phyloP scores from a whole-genome alignment of 2,329 filamentous ascomycete genomes.

The Xylaria polymorpha region DNA sequence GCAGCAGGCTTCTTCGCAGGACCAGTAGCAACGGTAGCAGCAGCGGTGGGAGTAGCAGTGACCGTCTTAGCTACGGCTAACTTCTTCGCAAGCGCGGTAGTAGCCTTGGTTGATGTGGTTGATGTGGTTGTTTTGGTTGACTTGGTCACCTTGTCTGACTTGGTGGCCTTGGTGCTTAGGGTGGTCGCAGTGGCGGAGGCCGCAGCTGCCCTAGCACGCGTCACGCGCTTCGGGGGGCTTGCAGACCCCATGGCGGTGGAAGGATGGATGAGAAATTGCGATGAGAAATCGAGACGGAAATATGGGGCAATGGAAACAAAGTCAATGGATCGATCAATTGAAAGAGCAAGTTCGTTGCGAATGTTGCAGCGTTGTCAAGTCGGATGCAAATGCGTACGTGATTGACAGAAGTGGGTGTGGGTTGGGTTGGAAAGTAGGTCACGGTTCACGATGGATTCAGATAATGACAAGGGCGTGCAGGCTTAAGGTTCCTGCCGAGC shows the following conservation, averaged over 20 bases:
- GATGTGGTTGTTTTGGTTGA: constrained; percentile 50
- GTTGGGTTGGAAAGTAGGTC: constrained; percentile 8
- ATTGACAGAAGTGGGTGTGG: constrained; percentile 23
- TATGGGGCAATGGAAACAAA: not conserved
- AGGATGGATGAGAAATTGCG: constrained; percentile 20
- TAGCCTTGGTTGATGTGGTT: constrained; percentile 45
- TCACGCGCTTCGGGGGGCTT: constrained; percentile 70
- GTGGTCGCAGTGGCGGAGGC: constrained; percentile 56
- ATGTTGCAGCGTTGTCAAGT: constrained; percentile 20
- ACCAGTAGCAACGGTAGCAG: constrained; percentile 44
- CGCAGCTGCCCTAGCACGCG: constrained; percentile 58
- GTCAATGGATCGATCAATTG: constrained; percentile 22
- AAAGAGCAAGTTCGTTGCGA: constrained; percentile 11
- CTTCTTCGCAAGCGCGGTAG: constrained; percentile 50
- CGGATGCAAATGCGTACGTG: constrained; percentile 18
- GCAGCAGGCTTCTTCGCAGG: constrained; percentile 16
- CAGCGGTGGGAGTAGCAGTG: not conserved
- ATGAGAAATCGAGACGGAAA: constrained; percentile 27
- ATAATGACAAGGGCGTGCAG: constrained; percentile 17
- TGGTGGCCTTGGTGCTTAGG: constrained; percentile 50
- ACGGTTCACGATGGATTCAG: constrained; percentile 26
- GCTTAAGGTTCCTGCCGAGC: constrained; percentile 19
- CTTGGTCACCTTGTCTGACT: constrained; percentile 44
- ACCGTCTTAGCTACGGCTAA: constrained; percentile 24
- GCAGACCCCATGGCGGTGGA: constrained; percentile 60